Conservation (phyloP, 2,329 filamentous ascomycete species). For the Penicillium decumbens region DNA sequence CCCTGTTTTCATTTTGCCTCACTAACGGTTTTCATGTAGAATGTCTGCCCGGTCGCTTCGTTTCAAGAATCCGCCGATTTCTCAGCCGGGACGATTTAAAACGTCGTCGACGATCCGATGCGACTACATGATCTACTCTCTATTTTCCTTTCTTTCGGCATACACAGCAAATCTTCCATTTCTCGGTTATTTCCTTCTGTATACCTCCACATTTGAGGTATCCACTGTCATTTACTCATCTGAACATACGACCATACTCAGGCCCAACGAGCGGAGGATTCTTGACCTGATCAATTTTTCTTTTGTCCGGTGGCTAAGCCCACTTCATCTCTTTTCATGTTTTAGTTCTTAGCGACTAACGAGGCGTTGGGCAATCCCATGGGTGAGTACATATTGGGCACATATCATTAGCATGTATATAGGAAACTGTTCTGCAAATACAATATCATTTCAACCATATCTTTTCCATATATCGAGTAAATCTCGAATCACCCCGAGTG, state of each 20-base stretch:
- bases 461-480: background rate
- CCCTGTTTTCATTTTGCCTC: slow-evolving; percentile 6
- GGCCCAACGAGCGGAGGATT: slow-evolving; percentile 7
- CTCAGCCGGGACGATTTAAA: slow-evolving; percentile 33
- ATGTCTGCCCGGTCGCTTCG: slow-evolving; percentile 26
- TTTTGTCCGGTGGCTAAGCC: background rate
- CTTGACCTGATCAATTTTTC: background rate
- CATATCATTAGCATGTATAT: background rate
- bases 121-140: slow-evolving; percentile 9
- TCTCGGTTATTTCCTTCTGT: background rate
- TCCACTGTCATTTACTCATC: background rate
- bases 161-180: background rate
- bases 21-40: slow-evolving; percentile 18
- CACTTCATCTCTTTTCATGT: background rate
- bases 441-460: background rate
- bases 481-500: no score
- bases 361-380: background rate
- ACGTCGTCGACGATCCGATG: slow-evolving; percentile 20
- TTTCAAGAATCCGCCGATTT: slow-evolving; percentile 31
- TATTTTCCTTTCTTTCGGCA: slow-evolving; percentile 3
- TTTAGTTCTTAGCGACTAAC: background rate
- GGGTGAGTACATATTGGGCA: background rate
- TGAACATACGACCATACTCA: background rate
- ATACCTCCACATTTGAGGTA: background rate
- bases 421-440: background rate